These are phyloP conservation scores for Pythium insidiosum DNA, from an alignment of 352 stramenopile genomes.

Conservation along the genomic window DNA sequence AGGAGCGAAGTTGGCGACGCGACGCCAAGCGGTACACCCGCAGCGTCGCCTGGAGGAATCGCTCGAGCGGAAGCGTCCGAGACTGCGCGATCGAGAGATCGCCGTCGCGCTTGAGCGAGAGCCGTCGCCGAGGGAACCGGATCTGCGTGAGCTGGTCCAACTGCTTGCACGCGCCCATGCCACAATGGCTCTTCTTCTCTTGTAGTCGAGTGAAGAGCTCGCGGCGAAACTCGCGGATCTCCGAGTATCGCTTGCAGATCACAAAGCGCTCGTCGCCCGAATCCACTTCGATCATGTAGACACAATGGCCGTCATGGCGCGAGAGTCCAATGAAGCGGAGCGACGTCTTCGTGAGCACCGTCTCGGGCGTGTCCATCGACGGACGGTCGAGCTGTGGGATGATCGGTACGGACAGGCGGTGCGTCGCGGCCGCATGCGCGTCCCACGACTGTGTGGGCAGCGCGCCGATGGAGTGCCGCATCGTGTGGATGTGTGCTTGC, in stretches of 20 bases:
- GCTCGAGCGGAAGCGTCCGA: constrained; percentile 27
- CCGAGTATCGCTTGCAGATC: constrained; percentile 49
- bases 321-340: constrained; percentile 43
- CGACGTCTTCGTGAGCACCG: not conserved
- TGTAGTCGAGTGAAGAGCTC: constrained; percentile 19
- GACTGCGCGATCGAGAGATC: constrained; percentile 23
- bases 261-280: constrained; percentile 39
- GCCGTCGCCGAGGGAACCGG: constrained; percentile 42
- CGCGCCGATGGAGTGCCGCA: not conserved
- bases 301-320: constrained; percentile 24
- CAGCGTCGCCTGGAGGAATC: constrained; percentile 39
- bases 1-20: constrained; percentile 41
- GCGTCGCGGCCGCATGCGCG: not conserved
- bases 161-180: constrained; percentile 21
- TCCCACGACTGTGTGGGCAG: too few relatives aligned
- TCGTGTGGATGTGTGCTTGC: too few relatives aligned
- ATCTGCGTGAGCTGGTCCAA: constrained; percentile 21
- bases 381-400: not conserved
- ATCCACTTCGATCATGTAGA: constrained; percentile 41
- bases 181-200: not conserved
- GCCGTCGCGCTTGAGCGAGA: constrained; percentile 11
- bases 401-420: not conserved
- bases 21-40: constrained; percentile 30
- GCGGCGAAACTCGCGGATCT: constrained; percentile 45
- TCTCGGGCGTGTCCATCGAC: not conserved